Evolutionary conservation across 1,284 basidiomycete genomes (phyloP), one percentile per base, ranked within the genome.

Genomic region (Tetrapyrgos nigripes): DNA sequence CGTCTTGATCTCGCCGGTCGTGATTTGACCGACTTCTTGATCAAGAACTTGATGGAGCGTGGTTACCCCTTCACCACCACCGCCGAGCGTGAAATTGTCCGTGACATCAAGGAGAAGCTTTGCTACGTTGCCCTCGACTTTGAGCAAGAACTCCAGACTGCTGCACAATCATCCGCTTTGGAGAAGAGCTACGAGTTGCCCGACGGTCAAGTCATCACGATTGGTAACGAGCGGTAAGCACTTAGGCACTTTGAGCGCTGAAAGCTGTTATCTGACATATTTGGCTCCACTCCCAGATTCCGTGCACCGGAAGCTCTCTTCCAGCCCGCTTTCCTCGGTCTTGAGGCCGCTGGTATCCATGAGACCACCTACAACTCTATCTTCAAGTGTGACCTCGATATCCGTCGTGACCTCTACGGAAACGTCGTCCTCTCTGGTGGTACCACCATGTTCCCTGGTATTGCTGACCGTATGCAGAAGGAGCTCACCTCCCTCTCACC

Each of bases 31-130:
- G 87, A 91, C 70, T 88, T 89, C 79, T 81, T 93, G 62, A 84
- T 89, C 79, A 92, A 91, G 83, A 87, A 91, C 77, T 75, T 93
- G 66, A 88, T 85, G 77, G 91, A 93, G 83, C 86, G 91, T 69
- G 91, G 91, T 37, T 92, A 93, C 83, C 83, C 84, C 66, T 92
- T 93, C 85, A 91, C 88, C 73, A 93, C 86, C 69, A 85, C 87
- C 49, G 88, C 89, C 70, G 89, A 91, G 82, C 84, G 87, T 69
- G 90, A 92, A 84, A 90, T 93, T 68, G 91, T 93, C 69, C 84
- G 91, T 70, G 91, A 93, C 77, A 92, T 93, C 82, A 93, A 93
- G 85, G 91, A 93, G 84, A 92, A 91, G 83, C 85, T 93, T 62
- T 92, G 91, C 83, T 93, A 93, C 79, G 90, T 93, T 68, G 90